phyloP scores from a whole-genome alignment of 139 green algal species.

The Chlamydomonas asymmetrica region DNA sequence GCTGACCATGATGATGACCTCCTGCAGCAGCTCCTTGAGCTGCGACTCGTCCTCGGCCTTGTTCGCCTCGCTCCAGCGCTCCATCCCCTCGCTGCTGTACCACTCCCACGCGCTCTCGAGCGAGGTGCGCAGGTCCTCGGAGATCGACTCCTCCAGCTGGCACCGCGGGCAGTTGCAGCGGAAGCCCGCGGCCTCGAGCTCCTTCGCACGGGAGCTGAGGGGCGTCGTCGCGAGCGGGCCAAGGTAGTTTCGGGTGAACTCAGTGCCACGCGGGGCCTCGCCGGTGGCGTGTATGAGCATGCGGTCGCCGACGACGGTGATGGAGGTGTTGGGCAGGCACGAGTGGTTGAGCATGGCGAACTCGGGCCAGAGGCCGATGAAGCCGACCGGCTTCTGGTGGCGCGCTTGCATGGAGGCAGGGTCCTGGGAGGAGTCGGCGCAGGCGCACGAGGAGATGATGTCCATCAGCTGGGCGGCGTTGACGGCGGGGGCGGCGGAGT shows the following conservation, averaged over 20 bases:
- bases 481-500: constrained; percentile 18
- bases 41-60: constrained; percentile 25
- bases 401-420: constrained; percentile 40
- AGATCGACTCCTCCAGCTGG: constrained; percentile 29
- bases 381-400: constrained; percentile 44
- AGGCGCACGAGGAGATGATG: constrained; percentile 32
- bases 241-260: constrained; percentile 46
- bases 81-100: constrained; percentile 31
- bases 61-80: constrained; percentile 21
- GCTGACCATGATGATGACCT: constrained; percentile 11
- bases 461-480: constrained; percentile 32
- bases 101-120: constrained; percentile 29
- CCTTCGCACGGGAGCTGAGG: neutral
- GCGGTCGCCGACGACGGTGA: constrained; percentile 37
- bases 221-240: constrained; percentile 30
- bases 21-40: constrained; percentile 29
- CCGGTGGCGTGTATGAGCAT: constrained; percentile 43
- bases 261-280: constrained; percentile 13
- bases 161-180: constrained; percentile 33
- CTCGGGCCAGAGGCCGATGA: constrained; percentile 55
- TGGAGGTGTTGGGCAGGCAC: constrained; percentile 51
- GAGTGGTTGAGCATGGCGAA: constrained; percentile 42
- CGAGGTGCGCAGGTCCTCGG: constrained; percentile 14
- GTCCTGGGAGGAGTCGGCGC: constrained; percentile 36
- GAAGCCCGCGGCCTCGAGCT: constrained; percentile 3